Conservation (phyloP, 768 basidiomycete species). For the Agrocybe pediades region DNA sequence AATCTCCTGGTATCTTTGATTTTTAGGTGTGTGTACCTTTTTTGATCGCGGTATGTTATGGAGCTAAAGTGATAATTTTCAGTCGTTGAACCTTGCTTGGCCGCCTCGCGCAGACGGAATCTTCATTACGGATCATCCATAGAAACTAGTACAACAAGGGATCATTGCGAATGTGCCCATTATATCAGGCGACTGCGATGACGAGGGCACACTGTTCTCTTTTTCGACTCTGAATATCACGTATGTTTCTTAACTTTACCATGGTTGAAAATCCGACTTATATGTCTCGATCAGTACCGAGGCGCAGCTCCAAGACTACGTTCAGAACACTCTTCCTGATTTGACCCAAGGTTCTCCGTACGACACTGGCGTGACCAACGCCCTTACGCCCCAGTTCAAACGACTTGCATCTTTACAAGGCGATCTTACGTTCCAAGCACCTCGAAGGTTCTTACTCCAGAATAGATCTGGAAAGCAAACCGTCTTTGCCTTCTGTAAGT, state of each 20-base stretch:
- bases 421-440: slow-evolving; percentile 46
- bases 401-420: slow-evolving; percentile 48
- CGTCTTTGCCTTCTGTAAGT: slow-evolving; percentile 42
- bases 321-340: slow-evolving; percentile 33
- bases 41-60: background rate
- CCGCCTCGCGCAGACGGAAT: slow-evolving; percentile 50
- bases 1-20: slow-evolving; percentile 36
- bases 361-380: slow-evolving; percentile 45
- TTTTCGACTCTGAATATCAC: slow-evolving; percentile 51
- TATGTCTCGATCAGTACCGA: slow-evolving; percentile 22
- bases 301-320: slow-evolving; percentile 22
- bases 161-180: slow-evolving; percentile 50
- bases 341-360: slow-evolving; percentile 52
- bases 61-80: too few species aligned
- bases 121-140: slow-evolving; percentile 47
- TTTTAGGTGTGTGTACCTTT: slow-evolving; percentile 33
- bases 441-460: slow-evolving; percentile 45
- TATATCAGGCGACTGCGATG: slow-evolving; percentile 47
- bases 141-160: slow-evolving; percentile 42
- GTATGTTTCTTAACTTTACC: slow-evolving; percentile 29
- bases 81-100: slow-evolving; percentile 40
- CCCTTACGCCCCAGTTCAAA: slow-evolving; percentile 45
- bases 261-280: slow-evolving; percentile 13
- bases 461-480: slow-evolving; percentile 35
- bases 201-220: slow-evolving; percentile 51